Evolutionary conservation across 129 eudicot species (phyloP), one percentile per base, ranked within the genome.

Genomic region (Apium graveolens): DNA sequence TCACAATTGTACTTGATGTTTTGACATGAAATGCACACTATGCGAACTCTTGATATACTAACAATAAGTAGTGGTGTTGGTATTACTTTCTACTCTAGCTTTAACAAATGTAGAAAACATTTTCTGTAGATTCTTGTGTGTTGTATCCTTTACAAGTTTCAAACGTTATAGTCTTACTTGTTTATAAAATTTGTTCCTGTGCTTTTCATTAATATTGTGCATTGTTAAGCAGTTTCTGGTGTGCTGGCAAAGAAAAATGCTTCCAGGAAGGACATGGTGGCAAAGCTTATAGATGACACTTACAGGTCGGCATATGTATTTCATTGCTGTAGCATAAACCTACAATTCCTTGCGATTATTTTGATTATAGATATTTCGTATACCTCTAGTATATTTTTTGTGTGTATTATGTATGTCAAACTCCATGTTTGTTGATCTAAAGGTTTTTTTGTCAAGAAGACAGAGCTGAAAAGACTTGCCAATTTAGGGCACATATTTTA

Each of bases 281-380:
- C 92, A 62, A 96, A 88, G 87, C 82, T 92, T 49, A 94, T 96
- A 34, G 97, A 96, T 81, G 97, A 96, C 85, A 83, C 84, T 73
- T 86, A 96, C 97, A 96, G 97, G 99, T 89, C 73, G 75, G 85
- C 18, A 46, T 74, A 77, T 74, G 73, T 73, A 79, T 75, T 49
- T 9, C 44, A 48, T 41, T 9, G 51, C 21, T 82, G 70, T 66
- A 32, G 48, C 38, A 69, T 45, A 10, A 72, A 29, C 11, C 53
- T 72, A 20, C 41, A 72, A n/a, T 42, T 26, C 35, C 29, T 16
- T 24, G 49, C 45, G 9, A 11, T 41, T 12, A 73, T 42, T 1
- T 70, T 39, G 35, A 17, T 53, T 78, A 9, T 62, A 32, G 49
- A 31, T 35, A 39, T 29, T 62, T 41, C 26, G 26, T 9, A 3